Evolutionary conservation across 2,329 filamentous ascomycete genomes (phyloP), one percentile per base, ranked within the genome.

Genomic region (Beauveria medogensis): DNA sequence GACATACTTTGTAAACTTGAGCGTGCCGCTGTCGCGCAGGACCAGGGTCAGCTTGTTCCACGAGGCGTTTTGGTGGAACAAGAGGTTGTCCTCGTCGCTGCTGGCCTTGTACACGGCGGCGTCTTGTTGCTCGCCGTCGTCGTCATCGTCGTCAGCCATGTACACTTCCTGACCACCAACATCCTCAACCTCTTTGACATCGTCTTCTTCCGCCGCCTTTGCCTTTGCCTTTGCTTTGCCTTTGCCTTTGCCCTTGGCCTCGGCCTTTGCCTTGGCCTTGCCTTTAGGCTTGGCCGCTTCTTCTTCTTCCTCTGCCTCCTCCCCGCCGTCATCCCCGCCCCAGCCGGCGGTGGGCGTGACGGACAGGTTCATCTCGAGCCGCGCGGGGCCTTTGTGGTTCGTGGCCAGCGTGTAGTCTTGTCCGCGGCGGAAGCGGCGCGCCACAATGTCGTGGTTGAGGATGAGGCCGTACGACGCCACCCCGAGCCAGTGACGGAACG

Each of bases 1-100:
- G 24, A 99, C 89, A 73, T 97, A 99, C 79, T 97, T 99, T 69
- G 97, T 92, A 71, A 99, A 99, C 72, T 91, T 88, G 70, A 99
- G 79, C 16, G 89, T 88, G 16, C 91, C 92, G 66, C 84, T 86
- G 71, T 99, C 94, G 62, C 94, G 83, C 66, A 97, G 78, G 37
- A 97, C 94, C 65, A 99, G 85, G 65, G 88, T 92, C 78, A 99
- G 81, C 65, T 89, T 91, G 74, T 97, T 97, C 94, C 94, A 99
- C 18, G 82, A 73, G 1, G 82, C 80, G 9, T 80, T 79, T 72
- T 85, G 82, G 77, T 83, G 84, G 74, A 85, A 85, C 52, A 86
- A 76, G 64, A 85, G 84, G 71, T 85, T 85, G 75, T 86, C 82
- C 53, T 96, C 92, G 59, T 95, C 93, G 46, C 85, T 82, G 56